Evolutionary conservation across 768 basidiomycete genomes (phyloP), one percentile per base, ranked within the genome.

Genomic region (Termitomyces heimii): DNA sequence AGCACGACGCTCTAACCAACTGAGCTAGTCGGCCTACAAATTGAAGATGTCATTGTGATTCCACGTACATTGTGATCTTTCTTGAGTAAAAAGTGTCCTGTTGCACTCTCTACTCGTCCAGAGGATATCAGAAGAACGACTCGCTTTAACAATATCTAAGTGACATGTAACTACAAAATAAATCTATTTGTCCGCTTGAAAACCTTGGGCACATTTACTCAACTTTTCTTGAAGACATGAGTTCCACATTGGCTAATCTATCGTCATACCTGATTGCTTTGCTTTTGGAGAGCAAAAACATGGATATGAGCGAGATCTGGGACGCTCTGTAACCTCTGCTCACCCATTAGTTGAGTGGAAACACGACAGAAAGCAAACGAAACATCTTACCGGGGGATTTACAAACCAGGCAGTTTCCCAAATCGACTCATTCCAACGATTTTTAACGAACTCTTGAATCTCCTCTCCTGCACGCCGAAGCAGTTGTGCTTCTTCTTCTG

Each of bases 321-420:
- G 31, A 94, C 83, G 58, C 90, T 93, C 64, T 94, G 92, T 54
- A 93, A 68, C 66, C 91, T 82, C 89, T 90, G 69, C 29, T 54
- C 28, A 34, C 58, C 57, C 47, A 37, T 54, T 43, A 31, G 2
- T 29, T 42, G 43, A 56, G 35, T 18, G 16, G 50, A 39, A 26
- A 40, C 9, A 53, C 2, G 24, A 28, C 14, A 37, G 12, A 31
- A 28, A 7, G 35, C 22, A 58, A 70, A 35, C 8, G 20, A 16
- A 37, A 2, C n/a, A 50, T 48, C 88, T 67, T 64, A 94, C 92
- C 50, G 86, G 89, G 43, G 92, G 92, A 66, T 94, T 94, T 43
- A 92, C 87, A 65, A 93, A 93, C 92, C 92, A 94, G 2, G 89
- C 89, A 0, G 90, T 91, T 71, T 94, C 92, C 91, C 89, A 94